Conservation (phyloP, 1,139 yeast species). For the Taiozyma sp. region DNA sequence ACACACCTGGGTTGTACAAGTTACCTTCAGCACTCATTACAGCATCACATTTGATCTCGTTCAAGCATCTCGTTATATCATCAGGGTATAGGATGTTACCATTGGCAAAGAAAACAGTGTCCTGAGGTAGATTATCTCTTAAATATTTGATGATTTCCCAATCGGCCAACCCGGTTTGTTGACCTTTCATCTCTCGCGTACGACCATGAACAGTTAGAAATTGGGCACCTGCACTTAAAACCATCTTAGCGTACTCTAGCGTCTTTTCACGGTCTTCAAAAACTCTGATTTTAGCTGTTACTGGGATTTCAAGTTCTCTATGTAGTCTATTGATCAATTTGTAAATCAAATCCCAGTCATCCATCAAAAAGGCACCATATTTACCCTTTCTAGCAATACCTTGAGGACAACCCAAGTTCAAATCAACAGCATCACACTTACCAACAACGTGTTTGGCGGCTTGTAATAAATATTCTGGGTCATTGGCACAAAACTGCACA, state of each 20-base stretch:
- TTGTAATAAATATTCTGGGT: slow-evolving; percentile 72
- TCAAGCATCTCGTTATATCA: slow-evolving; percentile 65
- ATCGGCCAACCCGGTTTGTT: slow-evolving; percentile 89
- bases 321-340: slow-evolving; percentile 69
- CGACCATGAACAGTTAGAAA: slow-evolving; percentile 93
- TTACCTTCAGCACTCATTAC: slow-evolving; percentile 98
- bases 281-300: slow-evolving; percentile 92
- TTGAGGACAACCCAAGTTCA: slow-evolving; percentile 96
- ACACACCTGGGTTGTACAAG: slow-evolving; percentile 88
- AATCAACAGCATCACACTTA: slow-evolving; percentile 91
- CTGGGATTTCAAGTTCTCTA: slow-evolving; percentile 72
- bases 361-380: slow-evolving; percentile 95
- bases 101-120: slow-evolving; percentile 87
- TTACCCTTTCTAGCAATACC: slow-evolving; percentile 94
- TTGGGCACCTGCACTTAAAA: slow-evolving; percentile 93
- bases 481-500: slow-evolving; percentile 96
- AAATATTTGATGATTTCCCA: slow-evolving; percentile 77
- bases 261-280: slow-evolving; percentile 84
- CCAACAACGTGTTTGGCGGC: slow-evolving; percentile 82
- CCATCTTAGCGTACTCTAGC: slow-evolving; percentile 82
- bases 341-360: slow-evolving; percentile 86
- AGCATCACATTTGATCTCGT: slow-evolving; percentile 69
- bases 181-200: slow-evolving; percentile 97
- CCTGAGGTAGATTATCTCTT: slow-evolving; percentile 73
- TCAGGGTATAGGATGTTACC: slow-evolving; percentile 87